Evolutionary conservation across 2,329 filamentous ascomycete genomes (phyloP).

Genomic region (Nectriaceae sp.): DNA sequence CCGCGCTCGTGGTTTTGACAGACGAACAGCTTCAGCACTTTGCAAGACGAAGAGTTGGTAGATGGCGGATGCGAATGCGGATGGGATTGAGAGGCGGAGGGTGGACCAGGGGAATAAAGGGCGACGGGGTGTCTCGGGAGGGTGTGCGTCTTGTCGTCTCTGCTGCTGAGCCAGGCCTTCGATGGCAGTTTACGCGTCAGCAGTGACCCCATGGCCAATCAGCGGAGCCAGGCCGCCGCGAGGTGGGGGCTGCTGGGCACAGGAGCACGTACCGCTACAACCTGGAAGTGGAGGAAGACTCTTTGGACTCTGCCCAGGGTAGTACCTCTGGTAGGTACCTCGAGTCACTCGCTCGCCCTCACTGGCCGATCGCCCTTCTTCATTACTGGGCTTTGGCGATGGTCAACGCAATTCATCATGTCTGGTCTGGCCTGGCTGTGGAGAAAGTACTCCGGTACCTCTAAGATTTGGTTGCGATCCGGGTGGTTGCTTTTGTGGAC

Average conservation of each 20-base stretch:
- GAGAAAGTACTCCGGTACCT: neutral
- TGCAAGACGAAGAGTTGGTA: too few species aligned
- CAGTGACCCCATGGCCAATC: conserved; percentile 34
- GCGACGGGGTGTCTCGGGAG: conserved; percentile 34
- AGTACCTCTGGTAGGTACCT: neutral
- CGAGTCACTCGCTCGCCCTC: neutral
- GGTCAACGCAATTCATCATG: neutral
- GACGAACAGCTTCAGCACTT: neutral
- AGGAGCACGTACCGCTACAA: conserved; percentile 29
- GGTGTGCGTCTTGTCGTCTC: conserved; percentile 29
- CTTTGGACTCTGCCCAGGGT: neutral
- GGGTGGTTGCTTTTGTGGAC: neutral
- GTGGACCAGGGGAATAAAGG: conserved; percentile 34
- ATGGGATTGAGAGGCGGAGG: conserved; percentile 18
- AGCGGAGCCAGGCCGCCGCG: conserved; percentile 11
- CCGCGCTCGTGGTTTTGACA: neutral
- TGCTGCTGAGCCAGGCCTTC: conserved; percentile 28
- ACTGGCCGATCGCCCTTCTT: neutral
- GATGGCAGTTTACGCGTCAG: conserved; percentile 42
- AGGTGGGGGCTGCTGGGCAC: conserved; percentile 28
- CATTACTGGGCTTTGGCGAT: too few species aligned
- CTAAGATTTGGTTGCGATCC: too few species aligned
- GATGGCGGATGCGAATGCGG: too few species aligned
- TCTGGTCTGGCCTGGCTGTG: neutral
- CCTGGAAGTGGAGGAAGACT: neutral